These are phyloP conservation scores for Gyromitra esculenta DNA, from an alignment of 2,329 filamentous ascomycete species.

Conservation along the genomic window DNA sequence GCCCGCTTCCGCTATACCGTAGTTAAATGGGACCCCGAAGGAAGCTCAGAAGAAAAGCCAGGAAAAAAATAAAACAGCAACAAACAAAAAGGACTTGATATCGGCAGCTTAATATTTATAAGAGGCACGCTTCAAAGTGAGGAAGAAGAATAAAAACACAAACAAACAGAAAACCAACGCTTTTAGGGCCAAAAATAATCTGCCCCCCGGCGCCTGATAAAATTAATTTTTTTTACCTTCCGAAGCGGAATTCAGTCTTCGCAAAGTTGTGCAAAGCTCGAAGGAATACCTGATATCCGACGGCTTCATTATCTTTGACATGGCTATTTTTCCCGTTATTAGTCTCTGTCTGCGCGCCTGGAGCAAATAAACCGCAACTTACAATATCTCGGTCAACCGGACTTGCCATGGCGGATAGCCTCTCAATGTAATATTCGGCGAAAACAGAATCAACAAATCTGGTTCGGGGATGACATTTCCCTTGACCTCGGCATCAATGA, in stretches of 20 bases:
- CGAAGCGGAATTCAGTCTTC: constrained; percentile 87
- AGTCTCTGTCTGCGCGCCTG: constrained; percentile 29
- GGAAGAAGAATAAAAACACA: background rate
- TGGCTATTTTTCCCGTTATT: constrained; percentile 61
- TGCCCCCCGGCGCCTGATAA: background rate
- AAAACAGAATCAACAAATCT: constrained; percentile 87
- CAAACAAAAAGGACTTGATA: background rate
- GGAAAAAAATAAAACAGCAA: background rate
- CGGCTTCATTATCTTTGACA: constrained; percentile 77
- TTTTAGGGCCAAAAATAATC: background rate
- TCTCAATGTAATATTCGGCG: constrained; percentile 81
- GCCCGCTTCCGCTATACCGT: constrained; percentile 16
- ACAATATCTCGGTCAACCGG: constrained; percentile 90
- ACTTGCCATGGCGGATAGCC: constrained; percentile 98
- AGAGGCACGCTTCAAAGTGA: background rate
- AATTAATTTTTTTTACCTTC: constrained; percentile 64
- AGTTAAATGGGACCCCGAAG: background rate
- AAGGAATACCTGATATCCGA: constrained; percentile 94
- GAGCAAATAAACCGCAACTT: constrained; percentile 59
- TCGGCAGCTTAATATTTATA: constrained; percentile 10
- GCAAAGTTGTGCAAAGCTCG: constrained; percentile 84
- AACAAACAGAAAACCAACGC: background rate
- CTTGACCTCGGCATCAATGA: constrained; percentile 87
- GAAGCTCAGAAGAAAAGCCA: background rate
- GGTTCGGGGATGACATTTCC: constrained; percentile 80